phyloP scores from a whole-genome alignment of 2,329 filamentous ascomycete genomes.

The Camillea tinctor region DNA sequence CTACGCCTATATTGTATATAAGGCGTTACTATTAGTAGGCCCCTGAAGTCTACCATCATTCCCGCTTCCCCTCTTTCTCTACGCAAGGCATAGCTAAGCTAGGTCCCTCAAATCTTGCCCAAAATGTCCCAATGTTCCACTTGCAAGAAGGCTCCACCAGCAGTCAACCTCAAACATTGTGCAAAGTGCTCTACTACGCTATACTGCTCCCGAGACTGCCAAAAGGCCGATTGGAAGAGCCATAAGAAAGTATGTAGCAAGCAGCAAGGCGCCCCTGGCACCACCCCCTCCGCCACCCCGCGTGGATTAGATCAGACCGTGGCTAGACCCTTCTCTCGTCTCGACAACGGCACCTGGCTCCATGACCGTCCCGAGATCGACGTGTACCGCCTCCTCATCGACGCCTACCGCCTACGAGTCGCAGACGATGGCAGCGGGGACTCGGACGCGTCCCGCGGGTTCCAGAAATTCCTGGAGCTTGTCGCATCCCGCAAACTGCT shows the following conservation, averaged over 20 bases:
- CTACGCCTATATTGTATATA: too few relatives aligned
- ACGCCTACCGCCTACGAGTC: constrained; percentile 14
- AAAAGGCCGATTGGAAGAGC: constrained; percentile 20
- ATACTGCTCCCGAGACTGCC: constrained; percentile 22
- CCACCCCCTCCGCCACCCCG: constrained; percentile 7
- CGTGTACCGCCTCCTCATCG: constrained; percentile 9
- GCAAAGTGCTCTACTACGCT: constrained; percentile 14
- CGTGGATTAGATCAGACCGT: constrained; percentile 13
- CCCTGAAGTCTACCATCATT: too few relatives aligned
- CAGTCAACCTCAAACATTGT: constrained; percentile 14
- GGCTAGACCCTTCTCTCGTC: constrained; percentile 13
- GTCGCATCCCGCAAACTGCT: constrained; percentile 4
- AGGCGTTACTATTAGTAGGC: too few relatives aligned
- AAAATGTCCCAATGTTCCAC: constrained; percentile 15
- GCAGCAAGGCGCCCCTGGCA: not conserved
- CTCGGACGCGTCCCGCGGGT: constrained; percentile 5
- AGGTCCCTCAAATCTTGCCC: too few relatives aligned
- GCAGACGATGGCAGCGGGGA: constrained; percentile 13
- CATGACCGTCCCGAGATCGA: constrained; percentile 16
- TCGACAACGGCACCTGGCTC: constrained; percentile 13
- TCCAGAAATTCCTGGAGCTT: constrained; percentile 7
- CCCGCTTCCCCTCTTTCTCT: too few relatives aligned
- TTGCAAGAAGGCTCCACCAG: constrained; percentile 15
- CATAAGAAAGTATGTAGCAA: constrained; percentile 20
- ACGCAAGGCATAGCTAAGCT: too few relatives aligned